A percentile compares a stretch with the other conserved stretches of the same genome.
Evolutionary conservation across 495 filamentous ascomycete genomes (phyloP).

Genomic region (Trichoderma erinaceum): DNA sequence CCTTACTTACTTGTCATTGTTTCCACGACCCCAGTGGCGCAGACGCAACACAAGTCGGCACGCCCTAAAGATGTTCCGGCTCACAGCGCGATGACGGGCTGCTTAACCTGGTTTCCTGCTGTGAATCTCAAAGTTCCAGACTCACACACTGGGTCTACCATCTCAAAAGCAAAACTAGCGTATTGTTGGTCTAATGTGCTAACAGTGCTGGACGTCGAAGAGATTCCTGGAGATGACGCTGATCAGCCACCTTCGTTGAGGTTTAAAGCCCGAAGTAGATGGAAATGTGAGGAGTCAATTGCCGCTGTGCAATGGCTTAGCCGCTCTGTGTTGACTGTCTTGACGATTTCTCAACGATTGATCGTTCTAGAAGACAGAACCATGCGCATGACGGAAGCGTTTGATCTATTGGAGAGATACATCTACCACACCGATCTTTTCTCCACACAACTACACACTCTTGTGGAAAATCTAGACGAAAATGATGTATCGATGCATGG

Average conservation of each 20-base stretch:
- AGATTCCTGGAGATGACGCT: conserved; percentile 57
- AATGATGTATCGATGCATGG: conserved; percentile 87
- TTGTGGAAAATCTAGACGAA: conserved; percentile 86
- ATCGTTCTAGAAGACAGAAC: conserved; percentile 85
- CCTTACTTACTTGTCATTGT: conserved; percentile 94
- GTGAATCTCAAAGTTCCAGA: conserved; percentile 81
- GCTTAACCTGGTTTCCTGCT: conserved; percentile 93
- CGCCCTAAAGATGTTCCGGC: conserved; percentile 84
- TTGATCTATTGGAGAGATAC: conserved; percentile 85
- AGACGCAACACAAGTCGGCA: conserved; percentile 89
- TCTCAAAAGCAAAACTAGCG: conserved; percentile 79
- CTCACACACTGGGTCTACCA: conserved; percentile 42
- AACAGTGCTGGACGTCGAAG: conserved; percentile 82
- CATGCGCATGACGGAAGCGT: conserved; percentile 86
- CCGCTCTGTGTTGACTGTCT: conserved; percentile 80
- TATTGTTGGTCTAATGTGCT: conserved; percentile 98
- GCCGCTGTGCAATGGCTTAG: conserved; percentile 96
- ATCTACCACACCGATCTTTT: conserved; percentile 90
- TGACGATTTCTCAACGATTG: conserved; percentile 89
- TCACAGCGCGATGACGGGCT: conserved; percentile 86
- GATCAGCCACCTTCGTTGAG: conserved; percentile 68
- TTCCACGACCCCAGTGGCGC: conserved; percentile 89
- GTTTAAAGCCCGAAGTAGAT: conserved; percentile 79
- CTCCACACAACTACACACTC: conserved; percentile 66
- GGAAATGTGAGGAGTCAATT: conserved; percentile 91